Evolutionary conservation across 2,329 filamentous ascomycete genomes (phyloP).

Genomic region (Aureobasidium vineae): DNA sequence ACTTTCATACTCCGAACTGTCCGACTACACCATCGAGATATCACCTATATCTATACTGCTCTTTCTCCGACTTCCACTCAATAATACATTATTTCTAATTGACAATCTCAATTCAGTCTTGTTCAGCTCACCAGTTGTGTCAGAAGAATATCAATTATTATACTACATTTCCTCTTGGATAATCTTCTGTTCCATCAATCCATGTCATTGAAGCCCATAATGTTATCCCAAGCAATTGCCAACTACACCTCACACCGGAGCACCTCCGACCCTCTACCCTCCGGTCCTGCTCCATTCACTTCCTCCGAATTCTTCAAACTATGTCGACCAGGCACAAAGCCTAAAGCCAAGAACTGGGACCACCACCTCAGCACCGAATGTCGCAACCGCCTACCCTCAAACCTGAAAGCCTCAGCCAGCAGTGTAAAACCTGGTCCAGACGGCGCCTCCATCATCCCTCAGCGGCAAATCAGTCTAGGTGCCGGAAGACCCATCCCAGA

Average conservation of each 20-base stretch:
- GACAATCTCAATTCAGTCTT: background rate
- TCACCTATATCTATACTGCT: constrained; percentile 20
- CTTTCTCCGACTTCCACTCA: background rate
- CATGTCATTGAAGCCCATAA: background rate
- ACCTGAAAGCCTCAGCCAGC: constrained; percentile 15
- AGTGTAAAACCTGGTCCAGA: constrained; percentile 4
- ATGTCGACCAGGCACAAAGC: constrained; percentile 4
- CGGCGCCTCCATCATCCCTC: background rate
- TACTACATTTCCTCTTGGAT: background rate
- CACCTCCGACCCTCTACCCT: background rate
- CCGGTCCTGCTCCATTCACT: constrained; percentile 14
- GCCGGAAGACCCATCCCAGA: constrained; percentile 27
- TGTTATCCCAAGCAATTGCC: constrained; percentile 15
- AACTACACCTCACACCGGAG: constrained; percentile 1
- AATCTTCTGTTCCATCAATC: background rate
- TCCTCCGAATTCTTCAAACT: constrained; percentile 18
- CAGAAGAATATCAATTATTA: background rate
- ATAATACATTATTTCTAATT: background rate
- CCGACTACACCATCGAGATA: background rate
- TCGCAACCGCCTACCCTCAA: constrained; percentile 13
- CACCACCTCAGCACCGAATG: constrained; percentile 21
- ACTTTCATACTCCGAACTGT: constrained; percentile 6
- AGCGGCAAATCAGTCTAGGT: constrained; percentile 21
- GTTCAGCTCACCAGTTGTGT: background rate
- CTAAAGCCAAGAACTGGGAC: constrained; percentile 2